Evolutionary conservation across 2,329 filamentous ascomycete genomes (phyloP).

Genomic region (Furcasterigmium sp.): DNA sequence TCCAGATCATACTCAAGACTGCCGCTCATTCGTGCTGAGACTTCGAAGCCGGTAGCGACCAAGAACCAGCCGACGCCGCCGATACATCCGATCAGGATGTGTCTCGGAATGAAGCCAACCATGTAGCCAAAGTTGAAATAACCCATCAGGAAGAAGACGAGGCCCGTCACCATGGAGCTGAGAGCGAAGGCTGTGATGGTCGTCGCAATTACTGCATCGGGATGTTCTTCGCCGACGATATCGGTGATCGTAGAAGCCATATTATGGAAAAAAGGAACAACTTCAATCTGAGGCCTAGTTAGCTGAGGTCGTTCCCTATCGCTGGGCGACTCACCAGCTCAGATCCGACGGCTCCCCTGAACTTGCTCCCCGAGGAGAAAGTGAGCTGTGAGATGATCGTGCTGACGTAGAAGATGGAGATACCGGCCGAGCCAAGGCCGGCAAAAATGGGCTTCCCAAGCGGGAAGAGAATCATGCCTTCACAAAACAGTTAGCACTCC

Average conservation of each 20-base stretch:
- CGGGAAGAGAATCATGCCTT: slow-evolving; percentile 90
- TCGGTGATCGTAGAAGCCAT: slow-evolving; percentile 88
- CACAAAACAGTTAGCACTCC: slow-evolving; percentile 10
- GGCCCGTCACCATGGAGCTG: slow-evolving; percentile 84
- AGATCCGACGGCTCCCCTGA: slow-evolving; percentile 86
- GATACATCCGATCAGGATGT: slow-evolving; percentile 95
- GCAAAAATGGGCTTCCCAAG: slow-evolving; percentile 82
- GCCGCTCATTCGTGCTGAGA: slow-evolving; percentile 82
- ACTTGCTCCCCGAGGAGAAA: slow-evolving; percentile 82
- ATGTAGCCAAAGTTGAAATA: slow-evolving; percentile 83
- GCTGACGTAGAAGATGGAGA: slow-evolving; percentile 98
- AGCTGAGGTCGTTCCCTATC: too few species aligned
- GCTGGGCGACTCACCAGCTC: slow-evolving; percentile 84
- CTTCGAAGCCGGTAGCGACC: slow-evolving; percentile 84
- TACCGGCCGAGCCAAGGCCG: slow-evolving; percentile 82
- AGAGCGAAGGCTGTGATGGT: slow-evolving; percentile 88
- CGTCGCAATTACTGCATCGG: slow-evolving; percentile 84
- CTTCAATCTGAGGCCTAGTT: slow-evolving; percentile 94
- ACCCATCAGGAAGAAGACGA: slow-evolving; percentile 90
- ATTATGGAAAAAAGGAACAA: slow-evolving; percentile 97
- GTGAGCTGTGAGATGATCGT: slow-evolving; percentile 90
- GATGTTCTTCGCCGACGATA: slow-evolving; percentile 71
- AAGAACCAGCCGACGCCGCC: slow-evolving; percentile 96
- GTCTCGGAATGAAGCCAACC: slow-evolving; percentile 93
- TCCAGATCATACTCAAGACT: slow-evolving; percentile 75